phyloP scores from a whole-genome alignment of 148 eudicot genomes.

The Vaccinium vitisidaea region DNA sequence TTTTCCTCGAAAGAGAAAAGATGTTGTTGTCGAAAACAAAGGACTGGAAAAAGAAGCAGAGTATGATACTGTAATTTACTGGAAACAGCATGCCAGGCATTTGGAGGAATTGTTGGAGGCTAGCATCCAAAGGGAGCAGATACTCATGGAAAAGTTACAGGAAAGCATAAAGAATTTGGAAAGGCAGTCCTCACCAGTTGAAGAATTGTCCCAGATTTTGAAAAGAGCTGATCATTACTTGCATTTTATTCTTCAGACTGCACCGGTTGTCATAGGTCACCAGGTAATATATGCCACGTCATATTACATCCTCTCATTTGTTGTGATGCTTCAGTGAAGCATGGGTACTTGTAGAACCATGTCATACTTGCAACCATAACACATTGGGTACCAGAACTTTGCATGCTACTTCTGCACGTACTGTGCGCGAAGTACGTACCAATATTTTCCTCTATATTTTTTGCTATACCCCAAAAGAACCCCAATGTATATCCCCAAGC shows the following conservation, averaged over 20 bases:
- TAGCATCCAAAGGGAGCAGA: constrained; percentile 61
- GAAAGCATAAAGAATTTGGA: constrained; percentile 73
- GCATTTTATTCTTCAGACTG: constrained; percentile 88
- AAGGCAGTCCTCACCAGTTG: constrained; percentile 76
- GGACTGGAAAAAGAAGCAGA: constrained; percentile 61
- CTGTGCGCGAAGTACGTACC: background rate
- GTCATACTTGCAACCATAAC: background rate
- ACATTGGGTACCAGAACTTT: background rate
- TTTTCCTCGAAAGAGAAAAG: constrained; percentile 46
- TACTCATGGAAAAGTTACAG: constrained; percentile 56
- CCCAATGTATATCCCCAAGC: background rate
- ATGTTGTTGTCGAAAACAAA: constrained; percentile 42
- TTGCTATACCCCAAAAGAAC: background rate
- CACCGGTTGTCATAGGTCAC: constrained; percentile 91
- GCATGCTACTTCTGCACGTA: background rate
- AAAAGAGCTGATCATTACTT: constrained; percentile 87
- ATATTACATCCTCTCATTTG: constrained; percentile 6
- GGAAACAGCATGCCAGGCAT: constrained; percentile 68
- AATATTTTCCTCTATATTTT: background rate
- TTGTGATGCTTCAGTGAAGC: background rate
- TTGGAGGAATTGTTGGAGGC: constrained; percentile 67
- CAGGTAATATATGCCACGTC: constrained; percentile 47
- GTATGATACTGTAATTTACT: constrained; percentile 60
- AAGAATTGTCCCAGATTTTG: constrained; percentile 78
- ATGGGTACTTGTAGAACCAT: background rate